Conservation (phyloP, 768 basidiomycete genomes). For the Psilocybe cyanescens region DNA sequence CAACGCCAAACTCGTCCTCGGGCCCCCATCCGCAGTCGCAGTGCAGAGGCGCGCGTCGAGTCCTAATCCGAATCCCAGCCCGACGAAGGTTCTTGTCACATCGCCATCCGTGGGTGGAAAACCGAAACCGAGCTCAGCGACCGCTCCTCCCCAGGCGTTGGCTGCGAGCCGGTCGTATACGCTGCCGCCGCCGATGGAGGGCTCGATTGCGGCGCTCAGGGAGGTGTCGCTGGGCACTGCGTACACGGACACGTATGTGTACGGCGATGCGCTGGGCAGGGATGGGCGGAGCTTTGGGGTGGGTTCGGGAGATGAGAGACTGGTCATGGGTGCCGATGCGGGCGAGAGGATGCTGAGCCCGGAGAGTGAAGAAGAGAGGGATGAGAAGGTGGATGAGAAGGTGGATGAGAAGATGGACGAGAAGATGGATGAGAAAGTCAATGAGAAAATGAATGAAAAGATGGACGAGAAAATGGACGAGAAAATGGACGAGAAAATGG, state of each 20-base stretch:
- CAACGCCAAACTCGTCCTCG: slow-evolving; percentile 6
- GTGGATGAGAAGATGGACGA: too few relatives aligned
- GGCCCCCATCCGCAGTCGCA: not conserved
- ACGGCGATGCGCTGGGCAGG: not conserved
- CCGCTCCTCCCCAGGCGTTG: not conserved
- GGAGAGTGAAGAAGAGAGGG: slow-evolving; percentile 9
- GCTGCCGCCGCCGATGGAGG: slow-evolving; percentile 18
- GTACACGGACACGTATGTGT: not conserved
- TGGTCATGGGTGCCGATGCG: slow-evolving; percentile 18
- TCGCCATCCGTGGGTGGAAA: not conserved
- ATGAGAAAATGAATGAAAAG: too few relatives aligned
- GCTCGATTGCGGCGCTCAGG: slow-evolving; percentile 19
- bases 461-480: not conserved
- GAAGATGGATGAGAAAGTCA: too few relatives aligned
- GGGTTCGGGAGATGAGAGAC: not conserved
- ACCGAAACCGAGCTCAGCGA: not conserved
- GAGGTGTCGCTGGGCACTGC: not conserved
- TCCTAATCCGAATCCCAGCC: not conserved
- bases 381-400: not conserved
- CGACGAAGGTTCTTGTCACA: not conserved
- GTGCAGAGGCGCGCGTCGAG: not conserved
- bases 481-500: not conserved
- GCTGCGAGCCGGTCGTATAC: slow-evolving; percentile 11
- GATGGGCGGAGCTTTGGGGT: not conserved
- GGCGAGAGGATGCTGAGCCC: slow-evolving; percentile 19